Percentiles rank a stretch among this genome's conserved stretches.
phyloP scores from a whole-genome alignment of 2,329 filamentous ascomycete genomes.

The Aspergillus latus region DNA sequence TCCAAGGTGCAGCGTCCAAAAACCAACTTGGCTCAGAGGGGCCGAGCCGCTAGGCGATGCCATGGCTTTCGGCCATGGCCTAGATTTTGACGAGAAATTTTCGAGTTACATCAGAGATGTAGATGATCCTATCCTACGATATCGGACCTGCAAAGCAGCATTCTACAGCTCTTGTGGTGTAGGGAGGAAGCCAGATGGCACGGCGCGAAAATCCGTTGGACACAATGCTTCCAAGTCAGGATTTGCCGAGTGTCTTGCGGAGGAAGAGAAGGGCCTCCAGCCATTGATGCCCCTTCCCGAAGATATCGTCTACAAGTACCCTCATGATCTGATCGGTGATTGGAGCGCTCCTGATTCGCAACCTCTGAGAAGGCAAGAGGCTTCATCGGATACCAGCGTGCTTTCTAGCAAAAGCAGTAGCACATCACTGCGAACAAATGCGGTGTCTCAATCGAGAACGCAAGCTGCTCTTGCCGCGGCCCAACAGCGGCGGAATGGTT shows the following conservation, averaged over 20 bases:
- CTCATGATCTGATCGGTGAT: constrained; percentile 41
- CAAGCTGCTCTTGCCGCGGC: constrained; percentile 43
- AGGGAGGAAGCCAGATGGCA: constrained; percentile 44
- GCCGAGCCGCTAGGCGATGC: constrained; percentile 49
- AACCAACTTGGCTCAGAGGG: constrained; percentile 45
- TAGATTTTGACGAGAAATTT: constrained; percentile 44
- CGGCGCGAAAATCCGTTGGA: constrained; percentile 44
- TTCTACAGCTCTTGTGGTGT: constrained; percentile 49
- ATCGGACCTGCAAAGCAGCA: constrained; percentile 40
- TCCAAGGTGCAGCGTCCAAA: constrained; percentile 38
- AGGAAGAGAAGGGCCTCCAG: constrained; percentile 47
- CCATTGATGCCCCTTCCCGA: constrained; percentile 47
- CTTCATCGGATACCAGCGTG: constrained; percentile 28
- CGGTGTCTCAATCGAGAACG: constrained; percentile 34
- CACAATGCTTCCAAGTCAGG: constrained; percentile 48
- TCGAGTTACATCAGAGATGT: constrained; percentile 37
- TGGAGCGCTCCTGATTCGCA: constrained; percentile 37
- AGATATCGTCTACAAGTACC: constrained; percentile 49
- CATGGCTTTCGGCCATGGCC: constrained; percentile 44
- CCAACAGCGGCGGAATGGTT: constrained; percentile 40
- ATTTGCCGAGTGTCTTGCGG: constrained; percentile 47
- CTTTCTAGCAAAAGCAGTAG: constrained; percentile 31
- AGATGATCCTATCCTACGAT: constrained; percentile 38
- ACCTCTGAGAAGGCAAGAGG: constrained; percentile 26
- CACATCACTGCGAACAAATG: constrained; percentile 23